phyloP scores from a whole-genome alignment of 2,329 filamentous ascomycete genomes.

The Chaetomiaceae sp. region DNA sequence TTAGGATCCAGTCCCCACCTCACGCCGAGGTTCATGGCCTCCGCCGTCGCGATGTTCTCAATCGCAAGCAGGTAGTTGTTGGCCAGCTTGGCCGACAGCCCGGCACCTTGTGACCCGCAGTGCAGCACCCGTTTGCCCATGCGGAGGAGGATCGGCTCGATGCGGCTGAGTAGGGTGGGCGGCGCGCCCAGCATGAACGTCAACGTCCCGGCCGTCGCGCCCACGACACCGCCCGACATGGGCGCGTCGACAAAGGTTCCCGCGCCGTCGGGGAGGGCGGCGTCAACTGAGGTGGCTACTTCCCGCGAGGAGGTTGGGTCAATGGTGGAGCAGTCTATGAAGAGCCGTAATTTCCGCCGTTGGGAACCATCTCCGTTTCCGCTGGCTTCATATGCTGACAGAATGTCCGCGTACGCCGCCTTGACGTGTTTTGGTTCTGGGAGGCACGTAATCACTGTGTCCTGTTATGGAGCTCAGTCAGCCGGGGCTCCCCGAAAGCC shows the following conservation, averaged over 20 bases:
- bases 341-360: conserved; percentile 59
- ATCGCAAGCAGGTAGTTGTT: conserved; percentile 96
- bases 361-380: conserved; percentile 47
- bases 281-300: conserved; percentile 61
- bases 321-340: conserved; percentile 96
- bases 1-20: conserved; percentile 53
- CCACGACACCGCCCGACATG: conserved; percentile 94
- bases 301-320: conserved; percentile 78
- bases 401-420: conserved; percentile 70
- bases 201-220: conserved; percentile 76
- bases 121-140: conserved; percentile 88
- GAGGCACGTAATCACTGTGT: conserved; percentile 72
- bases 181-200: conserved; percentile 92
- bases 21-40: conserved; percentile 61
- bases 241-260: conserved; percentile 88
- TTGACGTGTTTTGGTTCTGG: conserved; percentile 86
- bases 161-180: conserved; percentile 51
- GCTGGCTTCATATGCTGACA: background rate
- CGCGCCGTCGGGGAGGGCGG: conserved; percentile 50
- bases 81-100: conserved; percentile 85
- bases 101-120: conserved; percentile 76
- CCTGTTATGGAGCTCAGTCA: conserved; percentile 12
- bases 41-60: conserved; percentile 72
- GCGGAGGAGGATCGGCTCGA: conserved; percentile 62
- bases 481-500: conserved; percentile 1